Conservation (phyloP, 169 alveolate genomes). For the Theileria annulata region DNA sequence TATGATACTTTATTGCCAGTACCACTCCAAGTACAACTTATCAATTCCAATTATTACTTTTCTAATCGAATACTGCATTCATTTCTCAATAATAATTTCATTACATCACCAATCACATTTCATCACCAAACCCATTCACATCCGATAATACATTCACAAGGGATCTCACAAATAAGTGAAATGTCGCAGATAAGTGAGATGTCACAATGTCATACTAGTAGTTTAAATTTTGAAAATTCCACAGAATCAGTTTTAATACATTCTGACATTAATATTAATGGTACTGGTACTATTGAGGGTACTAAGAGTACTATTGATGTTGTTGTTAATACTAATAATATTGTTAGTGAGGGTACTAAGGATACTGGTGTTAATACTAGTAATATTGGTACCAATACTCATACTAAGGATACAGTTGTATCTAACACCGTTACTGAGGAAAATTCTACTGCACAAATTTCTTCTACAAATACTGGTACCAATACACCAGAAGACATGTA, state of each 20-base stretch:
- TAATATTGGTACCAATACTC: background rate
- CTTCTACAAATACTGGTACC: too few species aligned
- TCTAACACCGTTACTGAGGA: background rate
- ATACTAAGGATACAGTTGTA: background rate
- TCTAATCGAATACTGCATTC: background rate
- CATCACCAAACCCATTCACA: background rate
- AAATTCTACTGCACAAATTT: too few species aligned
- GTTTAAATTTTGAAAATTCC: too few species aligned
- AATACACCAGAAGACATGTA: conserved; percentile 6
- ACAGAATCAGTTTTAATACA: background rate
- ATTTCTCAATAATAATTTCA: background rate
- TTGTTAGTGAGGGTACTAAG: background rate
- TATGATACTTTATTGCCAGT: conserved; percentile 62
- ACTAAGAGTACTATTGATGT: background rate
- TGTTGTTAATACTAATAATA: too few species aligned
- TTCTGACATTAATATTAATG: background rate
- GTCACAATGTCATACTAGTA: too few species aligned
- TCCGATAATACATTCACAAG: too few species aligned
- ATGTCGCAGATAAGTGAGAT: background rate
- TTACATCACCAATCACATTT: background rate
- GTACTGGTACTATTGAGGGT: background rate
- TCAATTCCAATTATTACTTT: conserved; percentile 35
- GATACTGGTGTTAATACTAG: background rate
- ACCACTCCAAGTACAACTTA: conserved; percentile 49
- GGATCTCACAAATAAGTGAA: background rate